Base-by-base conservation (phyloP, 768 basidiomycete genomes). In the Dentipellis sp. region DNA sequence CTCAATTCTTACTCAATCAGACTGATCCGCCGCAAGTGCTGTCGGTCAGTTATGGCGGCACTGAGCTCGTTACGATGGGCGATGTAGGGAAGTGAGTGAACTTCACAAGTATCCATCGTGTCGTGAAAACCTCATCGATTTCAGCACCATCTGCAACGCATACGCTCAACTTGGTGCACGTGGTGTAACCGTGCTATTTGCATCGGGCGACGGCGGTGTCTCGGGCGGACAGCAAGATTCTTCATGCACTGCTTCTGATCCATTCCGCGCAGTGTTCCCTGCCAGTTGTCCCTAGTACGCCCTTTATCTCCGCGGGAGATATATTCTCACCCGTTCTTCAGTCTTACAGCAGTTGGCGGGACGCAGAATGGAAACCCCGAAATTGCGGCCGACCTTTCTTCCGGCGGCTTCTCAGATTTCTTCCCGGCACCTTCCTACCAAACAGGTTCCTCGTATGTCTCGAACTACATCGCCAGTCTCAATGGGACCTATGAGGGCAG, bases 201-300 rank as follows among this genome's bases (percentile, higher is more conserved):
- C 70, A 1, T 71, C 72, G 4, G 72, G 72, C 22, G 70, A 72
- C 56, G 69, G 69, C 22, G 72, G 72, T 55, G 70, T 72, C 47
- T 65, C 66, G 14, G 70, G 69, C 16, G 64, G 63, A 5, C 66
- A 67, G 46, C 58, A 39, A 52, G 55, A 12, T 29, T 42, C 16
- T 69, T 69, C 66, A 62, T 56, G n/a, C 63, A 56, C 29, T 72
- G 72, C 64, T 50, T 69, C 11, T 64, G 68, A 10, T 65, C 67
- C 3, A 70, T 72, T 67, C 71, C 71, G 1, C 64, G 66, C 10
- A 19, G 42, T 45, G n/a, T 45, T 45, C 42, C 42, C 42, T 45
- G 42, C 42, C 16, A 65, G 65, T 12, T 72, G 72, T 53, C 67
- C 71, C 14, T 72, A 62, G 68, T 70, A 54, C 49, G 69, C 3